Base-by-base conservation (phyloP, 2,329 filamentous ascomycete genomes). In the Diplodia intermedia region DNA sequence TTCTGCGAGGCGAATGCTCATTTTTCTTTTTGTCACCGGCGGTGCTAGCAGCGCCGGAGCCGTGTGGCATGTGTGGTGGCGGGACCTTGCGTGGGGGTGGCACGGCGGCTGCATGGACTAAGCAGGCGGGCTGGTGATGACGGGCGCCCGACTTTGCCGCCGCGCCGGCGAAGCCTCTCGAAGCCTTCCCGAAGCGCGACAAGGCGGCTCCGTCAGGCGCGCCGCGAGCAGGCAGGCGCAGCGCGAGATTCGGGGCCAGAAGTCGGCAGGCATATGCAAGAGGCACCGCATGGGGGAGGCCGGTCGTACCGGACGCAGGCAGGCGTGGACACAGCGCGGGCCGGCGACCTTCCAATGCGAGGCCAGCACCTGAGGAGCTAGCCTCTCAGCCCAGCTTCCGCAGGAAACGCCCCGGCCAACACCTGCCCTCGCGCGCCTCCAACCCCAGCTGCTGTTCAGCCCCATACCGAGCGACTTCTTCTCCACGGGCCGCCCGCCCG, bases 381-480 rank as follows among this genome's bases (percentile, higher is more conserved):
- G 55, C 38, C 55, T 60, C 53, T 29, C 54, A n/a, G n/a, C 31
- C 56, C 20, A 26, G 26, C 26, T 26, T 26, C 26, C 26, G 26
- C 26, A 26, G 56, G 56, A 61, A 38, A 31, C 43, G 60, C 60
- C 60, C 60, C 47, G 49, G 43, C 60, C 60, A 63, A 63, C 60
- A 63, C 47, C 60, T 63, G 60, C 60, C 57, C 57, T 31, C 50
- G 47, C 62, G 29, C 52, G 20, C 52, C 26, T 54, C 65, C 52
- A 55, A 55, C 50, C 62, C 62, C 49, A 56, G 62, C 60, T 50
- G 43, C 60, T 38, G 54, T 26, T 54, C 52, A 31, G 50, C 69
- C 63, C 68, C 68, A 65, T 68, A 47, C 65, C 62, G 49, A 23
- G 54, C 43, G 43, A 66, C 67, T 60, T 54, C 67, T 60, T 54